These are phyloP conservation scores for Phytopythium delawarense DNA, from an alignment of 352 stramenopile species.

Conservation along the genomic window DNA sequence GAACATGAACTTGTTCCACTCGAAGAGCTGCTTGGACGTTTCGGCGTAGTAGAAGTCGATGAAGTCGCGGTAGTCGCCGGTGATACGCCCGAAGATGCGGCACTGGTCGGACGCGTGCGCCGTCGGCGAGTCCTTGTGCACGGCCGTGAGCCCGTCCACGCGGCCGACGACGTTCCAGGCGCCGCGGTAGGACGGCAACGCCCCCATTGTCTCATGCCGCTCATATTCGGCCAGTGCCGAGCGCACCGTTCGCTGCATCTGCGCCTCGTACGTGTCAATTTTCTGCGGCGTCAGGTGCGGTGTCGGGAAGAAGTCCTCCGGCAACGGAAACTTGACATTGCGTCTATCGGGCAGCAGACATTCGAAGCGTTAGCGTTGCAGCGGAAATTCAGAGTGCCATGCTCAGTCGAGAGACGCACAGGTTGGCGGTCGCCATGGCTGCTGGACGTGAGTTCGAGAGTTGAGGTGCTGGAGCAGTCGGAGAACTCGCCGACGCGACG, in stretches of 20 bases:
- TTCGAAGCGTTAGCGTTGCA: background rate
- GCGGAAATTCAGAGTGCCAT: no score
- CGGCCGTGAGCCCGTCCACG: conserved; percentile 27
- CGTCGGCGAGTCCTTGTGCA: conserved; percentile 22
- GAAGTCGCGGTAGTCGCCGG: conserved; percentile 50
- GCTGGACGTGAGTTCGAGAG: no score
- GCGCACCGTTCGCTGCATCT: conserved; percentile 26
- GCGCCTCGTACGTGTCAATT: conserved; percentile 21
- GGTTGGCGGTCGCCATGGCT: background rate
- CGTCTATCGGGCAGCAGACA: background rate
- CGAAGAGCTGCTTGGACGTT: conserved; percentile 49
- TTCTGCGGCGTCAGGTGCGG: conserved; percentile 26
- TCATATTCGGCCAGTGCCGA: conserved; percentile 31
- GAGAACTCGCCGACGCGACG: background rate
- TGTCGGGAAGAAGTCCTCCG: conserved; percentile 35
- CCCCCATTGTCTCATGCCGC: conserved; percentile 26
- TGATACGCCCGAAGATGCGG: conserved; percentile 54
- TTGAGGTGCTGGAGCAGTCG: no score
- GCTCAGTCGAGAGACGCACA: conserved; percentile 4
- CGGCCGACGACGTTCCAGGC: conserved; percentile 24
- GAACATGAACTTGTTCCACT: conserved; percentile 70
- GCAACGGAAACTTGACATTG: conserved; percentile 24
- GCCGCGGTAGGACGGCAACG: conserved; percentile 21
- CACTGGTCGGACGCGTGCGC: conserved; percentile 23
- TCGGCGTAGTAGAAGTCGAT: conserved; percentile 74